These are phyloP conservation scores for Saccharomyces uvarum DNA, from an alignment of 1,139 yeast genomes.

Conservation along the genomic window DNA sequence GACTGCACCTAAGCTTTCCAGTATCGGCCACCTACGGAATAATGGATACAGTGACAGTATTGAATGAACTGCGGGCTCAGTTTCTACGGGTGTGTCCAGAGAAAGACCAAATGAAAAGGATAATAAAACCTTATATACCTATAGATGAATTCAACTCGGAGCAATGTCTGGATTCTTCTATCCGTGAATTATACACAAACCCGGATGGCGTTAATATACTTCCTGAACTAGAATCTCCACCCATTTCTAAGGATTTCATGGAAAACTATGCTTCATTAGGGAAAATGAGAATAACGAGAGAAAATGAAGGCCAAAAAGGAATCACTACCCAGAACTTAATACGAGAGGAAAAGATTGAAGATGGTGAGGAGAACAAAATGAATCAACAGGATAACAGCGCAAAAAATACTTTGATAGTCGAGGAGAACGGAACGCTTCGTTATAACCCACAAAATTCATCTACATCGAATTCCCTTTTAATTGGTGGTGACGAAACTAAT, in stretches of 20 bases:
- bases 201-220: conserved; percentile 22
- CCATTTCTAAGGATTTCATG: conserved; percentile 25
- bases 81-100: conserved; percentile 27
- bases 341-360: not conserved
- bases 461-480: not conserved
- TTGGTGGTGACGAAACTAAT: not conserved
- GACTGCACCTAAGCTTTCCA: not conserved
- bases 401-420: not conserved
- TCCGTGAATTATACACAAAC: conserved; percentile 18
- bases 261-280: conserved; percentile 13
- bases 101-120: conserved; percentile 27
- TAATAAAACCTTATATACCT: conserved; percentile 25
- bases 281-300: conserved; percentile 9
- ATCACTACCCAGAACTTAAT: conserved; percentile 1
- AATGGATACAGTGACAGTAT: conserved; percentile 28
- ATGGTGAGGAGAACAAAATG: not conserved
- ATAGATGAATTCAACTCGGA: conserved; percentile 3
- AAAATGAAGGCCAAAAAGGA: conserved; percentile 5
- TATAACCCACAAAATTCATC: not conserved
- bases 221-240: conserved; percentile 28
- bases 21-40: not conserved
- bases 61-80: conserved; percentile 29
- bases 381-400: not conserved
- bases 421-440: not conserved
- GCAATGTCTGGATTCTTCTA: conserved; percentile 8